Evolutionary conservation across 2,329 filamentous ascomycete genomes (phyloP), one percentile per base, ranked within the genome.

Genomic region (Trichophyton mentagrophytes): DNA sequence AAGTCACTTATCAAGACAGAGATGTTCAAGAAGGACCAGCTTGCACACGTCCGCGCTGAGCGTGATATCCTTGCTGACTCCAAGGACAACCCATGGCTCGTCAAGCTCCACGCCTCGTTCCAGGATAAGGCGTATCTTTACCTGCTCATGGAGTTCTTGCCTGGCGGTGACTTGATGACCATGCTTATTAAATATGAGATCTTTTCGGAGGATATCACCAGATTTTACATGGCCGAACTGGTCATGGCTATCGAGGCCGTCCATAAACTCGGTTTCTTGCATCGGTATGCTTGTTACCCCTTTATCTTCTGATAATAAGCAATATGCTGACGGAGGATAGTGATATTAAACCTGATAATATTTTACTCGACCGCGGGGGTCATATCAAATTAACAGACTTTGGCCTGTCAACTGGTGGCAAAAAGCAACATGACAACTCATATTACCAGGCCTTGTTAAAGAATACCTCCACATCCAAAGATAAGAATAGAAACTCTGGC

Each of bases 131-230:
- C 93, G 66, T 99, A 96, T 78, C 80, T 99, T 40, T 99, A 99
- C 79, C 93, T 99, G 86, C 81, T 99, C 64, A 99, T 99, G 93
- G 93, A 99, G 76, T 99, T 97, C 76, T 82, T 99, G 74, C 93
- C 93, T 6, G 93, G 93, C 74, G 93, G 93, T 74, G 93, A 99
- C 78, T 76, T 99, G 73, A 99, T 99, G 93, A 99, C 93, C 2
- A 99, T 99, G 93, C 81, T 99, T 67, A 99, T 99, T 79, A 99
- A 97, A 81, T 99, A 99, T 71, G 93, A 99, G 74, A 96, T 99
- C 73, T 99, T 99, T 74, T 95, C 90, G 0, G 92, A 97, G 74
- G 93, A 99, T 67, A 97, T 99, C 67, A 99, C 93, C 33, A 85
- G 93, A 17, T 99, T 99, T 76, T 99, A 99, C 76, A 99, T 99